phyloP scores from a whole-genome alignment of 202 grass and related monocot genomes.

The Panicum hallii region DNA sequence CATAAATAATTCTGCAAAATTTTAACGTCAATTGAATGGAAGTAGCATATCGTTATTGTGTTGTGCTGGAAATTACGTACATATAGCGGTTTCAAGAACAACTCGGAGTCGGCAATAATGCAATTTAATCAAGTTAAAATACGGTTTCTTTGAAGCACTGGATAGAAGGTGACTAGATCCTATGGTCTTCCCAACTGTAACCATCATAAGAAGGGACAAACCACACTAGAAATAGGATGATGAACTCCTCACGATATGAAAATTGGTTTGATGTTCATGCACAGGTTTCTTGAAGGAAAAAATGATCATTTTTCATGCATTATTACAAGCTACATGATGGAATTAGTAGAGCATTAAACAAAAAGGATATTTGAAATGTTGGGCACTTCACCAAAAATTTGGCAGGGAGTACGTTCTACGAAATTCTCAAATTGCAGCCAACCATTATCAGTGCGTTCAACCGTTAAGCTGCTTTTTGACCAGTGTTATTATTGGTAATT shows the following conservation, averaged over 20 bases:
- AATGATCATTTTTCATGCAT: background rate
- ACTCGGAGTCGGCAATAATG: background rate
- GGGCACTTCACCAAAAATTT: background rate
- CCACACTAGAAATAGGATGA: background rate
- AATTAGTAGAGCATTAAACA: background rate
- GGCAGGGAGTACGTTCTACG: background rate
- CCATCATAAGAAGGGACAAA: background rate
- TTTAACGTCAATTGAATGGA: no score
- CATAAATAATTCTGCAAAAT: no score
- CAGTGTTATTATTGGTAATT: background rate
- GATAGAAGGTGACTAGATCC: background rate
- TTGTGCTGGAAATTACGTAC: background rate
- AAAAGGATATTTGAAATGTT: background rate
- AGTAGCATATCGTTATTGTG: no score
- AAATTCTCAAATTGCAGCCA: conserved; percentile 1
- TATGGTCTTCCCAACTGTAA: background rate
- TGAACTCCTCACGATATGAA: background rate
- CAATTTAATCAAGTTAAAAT: background rate
- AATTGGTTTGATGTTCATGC: background rate
- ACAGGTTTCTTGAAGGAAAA: no score
- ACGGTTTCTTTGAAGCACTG: background rate
- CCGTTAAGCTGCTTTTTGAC: conserved; percentile 22
- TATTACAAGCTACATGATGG: background rate
- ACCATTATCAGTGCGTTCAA: background rate
- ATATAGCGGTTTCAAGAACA: background rate